Conservation (phyloP, 108 stramenopile genomes). For the Skeletonema potamos region DNA sequence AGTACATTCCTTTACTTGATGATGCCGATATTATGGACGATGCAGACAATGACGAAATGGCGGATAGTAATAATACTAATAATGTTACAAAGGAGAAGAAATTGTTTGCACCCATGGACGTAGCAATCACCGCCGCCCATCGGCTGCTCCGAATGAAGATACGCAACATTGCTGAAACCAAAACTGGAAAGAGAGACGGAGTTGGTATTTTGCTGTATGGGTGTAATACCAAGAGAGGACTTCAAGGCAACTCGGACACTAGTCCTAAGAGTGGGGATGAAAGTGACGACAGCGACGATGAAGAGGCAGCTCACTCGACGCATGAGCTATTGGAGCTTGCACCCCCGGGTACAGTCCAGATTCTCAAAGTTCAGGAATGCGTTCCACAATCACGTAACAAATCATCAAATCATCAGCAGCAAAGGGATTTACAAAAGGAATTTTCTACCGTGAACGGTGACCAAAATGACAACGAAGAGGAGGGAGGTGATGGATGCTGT, state of each 20-base stretch:
- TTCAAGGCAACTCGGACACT: background rate
- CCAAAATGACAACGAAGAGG: conserved; percentile 1
- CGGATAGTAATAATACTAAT: background rate
- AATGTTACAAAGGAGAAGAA: background rate
- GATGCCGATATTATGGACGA: conserved; percentile 8
- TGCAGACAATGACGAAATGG: conserved; percentile 2
- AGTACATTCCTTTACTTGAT: conserved; percentile 13
- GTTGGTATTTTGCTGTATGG: conserved; percentile 63
- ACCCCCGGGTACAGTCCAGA: conserved; percentile 59
- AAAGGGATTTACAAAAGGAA: conserved; percentile 55
- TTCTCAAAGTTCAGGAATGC: conserved; percentile 33
- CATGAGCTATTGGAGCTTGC: conserved; percentile 55
- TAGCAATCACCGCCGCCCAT: conserved; percentile 47
- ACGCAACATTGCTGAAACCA: conserved; percentile 53
- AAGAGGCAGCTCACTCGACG: conserved; percentile 30
- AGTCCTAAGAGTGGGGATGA: background rate
- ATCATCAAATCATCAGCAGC: background rate
- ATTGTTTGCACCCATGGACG: conserved; percentile 48
- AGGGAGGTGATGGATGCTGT: background rate
- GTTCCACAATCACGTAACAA: conserved; percentile 18
- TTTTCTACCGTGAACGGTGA: conserved; percentile 30
- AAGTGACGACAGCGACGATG: conserved; percentile 34
- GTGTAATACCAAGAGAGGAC: conserved; percentile 21
- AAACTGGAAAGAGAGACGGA: conserved; percentile 69
- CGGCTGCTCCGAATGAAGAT: conserved; percentile 47